Conservation (phyloP, 2,329 filamentous ascomycete species). For the Pseudogymnoascus sp. region DNA sequence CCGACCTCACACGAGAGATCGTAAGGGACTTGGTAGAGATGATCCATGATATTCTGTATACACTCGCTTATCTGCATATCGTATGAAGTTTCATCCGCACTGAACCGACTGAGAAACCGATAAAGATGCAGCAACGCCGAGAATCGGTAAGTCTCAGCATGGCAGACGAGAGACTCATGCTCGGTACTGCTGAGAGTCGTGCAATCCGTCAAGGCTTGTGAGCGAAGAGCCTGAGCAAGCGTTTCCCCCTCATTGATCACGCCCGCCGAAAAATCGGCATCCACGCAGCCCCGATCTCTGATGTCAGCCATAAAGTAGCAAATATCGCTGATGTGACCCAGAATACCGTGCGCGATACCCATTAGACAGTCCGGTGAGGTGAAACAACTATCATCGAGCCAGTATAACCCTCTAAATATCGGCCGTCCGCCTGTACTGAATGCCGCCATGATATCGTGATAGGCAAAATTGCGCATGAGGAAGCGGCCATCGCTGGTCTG, state of each 20-base stretch:
- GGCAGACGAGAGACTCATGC: slow-evolving; percentile 10
- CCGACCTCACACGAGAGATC: slow-evolving; percentile 13
- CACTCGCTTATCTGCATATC: slow-evolving; percentile 9
- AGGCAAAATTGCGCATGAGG: slow-evolving; percentile 16
- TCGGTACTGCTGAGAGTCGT: not conserved
- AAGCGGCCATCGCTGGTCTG: slow-evolving; percentile 13
- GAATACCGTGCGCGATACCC: slow-evolving; percentile 14
- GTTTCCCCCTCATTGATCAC: not conserved
- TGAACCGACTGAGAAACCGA: slow-evolving; percentile 9
- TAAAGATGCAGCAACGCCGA: slow-evolving; percentile 15
- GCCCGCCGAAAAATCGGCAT: slow-evolving; percentile 2
- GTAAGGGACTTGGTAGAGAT: slow-evolving; percentile 12
- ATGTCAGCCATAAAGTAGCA: slow-evolving; percentile 15
- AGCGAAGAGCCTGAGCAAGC: slow-evolving; percentile 11
- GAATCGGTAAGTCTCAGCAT: slow-evolving; percentile 17
- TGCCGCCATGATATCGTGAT: slow-evolving; percentile 17
- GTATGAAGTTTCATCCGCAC: not conserved
- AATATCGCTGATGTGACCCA: slow-evolving; percentile 15
- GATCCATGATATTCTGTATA: slow-evolving; percentile 8
- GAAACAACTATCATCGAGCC: slow-evolving; percentile 7
- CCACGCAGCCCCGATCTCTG: not conserved
- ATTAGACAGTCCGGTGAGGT: slow-evolving; percentile 14
- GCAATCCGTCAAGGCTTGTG: slow-evolving; percentile 7
- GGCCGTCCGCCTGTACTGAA: slow-evolving; percentile 15
- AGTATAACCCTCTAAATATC: slow-evolving; percentile 12